Conservation (phyloP, 495 filamentous ascomycete species). For the Pyrenula massariospora region DNA sequence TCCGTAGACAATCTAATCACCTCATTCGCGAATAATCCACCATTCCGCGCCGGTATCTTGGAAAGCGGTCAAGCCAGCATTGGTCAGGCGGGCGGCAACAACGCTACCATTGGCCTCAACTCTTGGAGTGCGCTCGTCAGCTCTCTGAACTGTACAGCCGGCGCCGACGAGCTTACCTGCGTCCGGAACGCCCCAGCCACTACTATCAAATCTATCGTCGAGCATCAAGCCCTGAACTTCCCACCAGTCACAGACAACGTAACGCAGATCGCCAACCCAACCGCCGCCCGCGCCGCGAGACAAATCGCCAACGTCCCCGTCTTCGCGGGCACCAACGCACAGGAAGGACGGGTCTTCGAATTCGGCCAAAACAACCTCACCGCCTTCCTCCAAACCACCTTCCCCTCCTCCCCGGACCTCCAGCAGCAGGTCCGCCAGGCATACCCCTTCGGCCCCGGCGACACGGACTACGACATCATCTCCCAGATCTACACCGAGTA, state of each 20-base stretch:
- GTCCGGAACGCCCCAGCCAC: slow-evolving; percentile 56
- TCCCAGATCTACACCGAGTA: slow-evolving; percentile 13
- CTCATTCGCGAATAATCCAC: slow-evolving; percentile 53
- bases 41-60: slow-evolving; percentile 66
- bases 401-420: background rate
- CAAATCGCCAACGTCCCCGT: slow-evolving; percentile 34
- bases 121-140: slow-evolving; percentile 46
- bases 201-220: slow-evolving; percentile 50
- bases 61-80: slow-evolving; percentile 57
- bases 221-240: slow-evolving; percentile 53
- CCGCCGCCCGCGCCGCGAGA: background rate
- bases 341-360: slow-evolving; percentile 35
- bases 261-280: background rate
- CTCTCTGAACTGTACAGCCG: slow-evolving; percentile 52
- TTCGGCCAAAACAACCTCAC: slow-evolving; percentile 5
- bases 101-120: slow-evolving; percentile 39
- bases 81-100: slow-evolving; percentile 51
- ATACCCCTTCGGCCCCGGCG: slow-evolving; percentile 1
- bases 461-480: slow-evolving; percentile 11
- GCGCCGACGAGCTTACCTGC: slow-evolving; percentile 44
- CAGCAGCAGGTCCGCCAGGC: background rate
- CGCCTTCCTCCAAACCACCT: background rate
- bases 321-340: slow-evolving; percentile 32
- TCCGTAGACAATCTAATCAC: slow-evolving; percentile 57
- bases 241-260: slow-evolving; percentile 46